Base-by-base conservation (phyloP, 2,329 filamentous ascomycete species). In the Plectosphaerella sp. region DNA sequence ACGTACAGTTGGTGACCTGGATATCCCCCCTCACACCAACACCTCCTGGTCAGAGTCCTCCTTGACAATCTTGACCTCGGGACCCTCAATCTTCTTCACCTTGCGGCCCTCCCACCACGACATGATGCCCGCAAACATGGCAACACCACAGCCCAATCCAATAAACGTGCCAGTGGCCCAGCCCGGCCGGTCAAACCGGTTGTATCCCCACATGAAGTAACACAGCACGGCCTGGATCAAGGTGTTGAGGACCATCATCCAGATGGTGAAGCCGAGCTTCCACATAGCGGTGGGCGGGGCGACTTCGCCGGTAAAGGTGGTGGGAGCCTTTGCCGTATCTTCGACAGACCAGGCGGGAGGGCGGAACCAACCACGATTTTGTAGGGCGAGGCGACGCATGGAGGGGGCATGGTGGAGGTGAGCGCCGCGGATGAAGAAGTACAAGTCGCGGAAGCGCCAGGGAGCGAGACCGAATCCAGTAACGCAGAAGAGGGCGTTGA, bases 391-490 rank as follows among this genome's bases (percentile, higher is more conserved):
- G 43, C 52, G 55, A 16, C 28, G 51, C 61, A 64, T 63, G 18
- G 61, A 52, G 3, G n/a, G 24, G 5, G 14, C 47, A 35, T 62
- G 24, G 33, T 54, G 55, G 45, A 59, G 59, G 39, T 58, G 46
- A 12, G 47, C 54, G 45, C 57, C 59, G 3, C 55, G 56, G 18
- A 57, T 48, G 39, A 56, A 62, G 24, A 39, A 43, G 35, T 59
- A 59, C 15, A 58, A 37, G 15, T 59, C 58, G 36, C 58, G 58
- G 45, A 59, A 59, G 5, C 58, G 57, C 91, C 90, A 96, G 0
- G 91, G 91, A 1, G 88, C 86, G 8, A 94, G 78, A 0, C 91
- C 90, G 59, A 95, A 93, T 1, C 86, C 90, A 1, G 89, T 92
- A 4, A 95, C 85, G 68, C 89, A 94, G 77, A 96, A 96, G 1